Conservation (phyloP, 345 rosid species). For the Noccaea bulbosa region DNA sequence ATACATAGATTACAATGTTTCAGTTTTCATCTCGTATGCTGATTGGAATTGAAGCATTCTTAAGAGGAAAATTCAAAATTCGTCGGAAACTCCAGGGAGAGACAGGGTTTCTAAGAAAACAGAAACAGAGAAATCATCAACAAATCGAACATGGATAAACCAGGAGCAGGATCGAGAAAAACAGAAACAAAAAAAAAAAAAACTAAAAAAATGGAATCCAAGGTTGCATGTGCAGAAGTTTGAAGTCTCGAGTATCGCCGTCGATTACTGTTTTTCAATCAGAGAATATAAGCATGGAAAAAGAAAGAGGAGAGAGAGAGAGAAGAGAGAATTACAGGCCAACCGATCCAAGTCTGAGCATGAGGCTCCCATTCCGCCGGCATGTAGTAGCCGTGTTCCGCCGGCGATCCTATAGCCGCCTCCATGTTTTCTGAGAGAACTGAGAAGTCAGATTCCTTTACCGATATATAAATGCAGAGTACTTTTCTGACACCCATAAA, state of each 20-base stretch:
- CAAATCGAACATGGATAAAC: neutral
- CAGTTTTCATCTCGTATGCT: conserved; percentile 4
- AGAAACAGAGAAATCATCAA: conserved; percentile 6
- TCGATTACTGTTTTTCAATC: neutral
- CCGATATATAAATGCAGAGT: no score
- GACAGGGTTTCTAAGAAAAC: neutral
- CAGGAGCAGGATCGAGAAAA: neutral
- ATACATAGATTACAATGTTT: neutral
- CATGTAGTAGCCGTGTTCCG: conserved; percentile 68
- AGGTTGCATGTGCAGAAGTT: neutral
- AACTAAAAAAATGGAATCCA: neutral
- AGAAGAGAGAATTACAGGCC: conserved; percentile 70
- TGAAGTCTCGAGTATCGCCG: neutral
- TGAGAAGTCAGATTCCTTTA: neutral
- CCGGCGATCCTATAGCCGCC: conserved; percentile 64
- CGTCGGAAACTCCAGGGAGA: conserved; percentile 3
- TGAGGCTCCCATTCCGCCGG: conserved; percentile 99
- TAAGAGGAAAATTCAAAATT: neutral
- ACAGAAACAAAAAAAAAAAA: neutral
- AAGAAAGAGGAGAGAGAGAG: conserved; percentile 7
- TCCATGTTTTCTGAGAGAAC: conserved; percentile 24
- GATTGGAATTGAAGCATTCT: neutral
- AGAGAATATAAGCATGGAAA: neutral
- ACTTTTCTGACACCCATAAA: no score
- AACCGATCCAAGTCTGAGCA: conserved; percentile 91